These are phyloP conservation scores for Phytophthora colocasiae DNA, from an alignment of 352 stramenopile species.

Conservation along the genomic window DNA sequence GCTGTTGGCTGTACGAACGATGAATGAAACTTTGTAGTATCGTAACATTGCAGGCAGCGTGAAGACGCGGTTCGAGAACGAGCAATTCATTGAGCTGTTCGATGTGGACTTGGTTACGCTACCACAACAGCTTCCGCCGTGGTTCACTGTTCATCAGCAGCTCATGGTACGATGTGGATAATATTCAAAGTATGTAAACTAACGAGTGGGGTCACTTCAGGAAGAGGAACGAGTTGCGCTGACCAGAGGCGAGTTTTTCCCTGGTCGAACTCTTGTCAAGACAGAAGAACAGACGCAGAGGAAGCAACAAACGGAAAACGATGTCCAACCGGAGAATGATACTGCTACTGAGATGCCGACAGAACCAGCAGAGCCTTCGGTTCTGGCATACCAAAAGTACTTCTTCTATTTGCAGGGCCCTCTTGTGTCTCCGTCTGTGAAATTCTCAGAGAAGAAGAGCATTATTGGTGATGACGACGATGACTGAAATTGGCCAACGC, in stretches of 20 bases:
- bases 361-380: constrained; percentile 1
- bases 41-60: constrained; percentile 86
- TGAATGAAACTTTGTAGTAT: constrained; percentile 50
- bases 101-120: constrained; percentile 87
- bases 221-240: constrained; percentile 84
- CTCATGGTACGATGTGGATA: constrained; percentile 58
- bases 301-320: constrained; percentile 9
- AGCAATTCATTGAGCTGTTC: constrained; percentile 91
- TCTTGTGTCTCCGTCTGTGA: constrained; percentile 80
- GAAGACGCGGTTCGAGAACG: constrained; percentile 90
- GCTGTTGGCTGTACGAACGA: neutral
- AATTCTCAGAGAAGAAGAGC: constrained; percentile 91
- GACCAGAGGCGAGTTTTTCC: constrained; percentile 70
- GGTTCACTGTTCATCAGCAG: constrained; percentile 83
- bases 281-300: constrained; percentile 11
- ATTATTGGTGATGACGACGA: constrained; percentile 91
- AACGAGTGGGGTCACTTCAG: constrained; percentile 23
- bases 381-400: constrained; percentile 79
- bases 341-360: neutral
- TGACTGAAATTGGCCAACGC: constrained; percentile 45
- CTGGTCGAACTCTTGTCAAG: constrained; percentile 42
- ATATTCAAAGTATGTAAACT: too few relatives aligned
- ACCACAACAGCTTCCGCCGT: constrained; percentile 76
- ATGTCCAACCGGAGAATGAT: constrained; percentile 16
- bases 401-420: constrained; percentile 84